Evolutionary conservation across 306 rosid genomes (phyloP), one percentile per base, ranked within the genome.

Genomic region (Neltuma alba): DNA sequence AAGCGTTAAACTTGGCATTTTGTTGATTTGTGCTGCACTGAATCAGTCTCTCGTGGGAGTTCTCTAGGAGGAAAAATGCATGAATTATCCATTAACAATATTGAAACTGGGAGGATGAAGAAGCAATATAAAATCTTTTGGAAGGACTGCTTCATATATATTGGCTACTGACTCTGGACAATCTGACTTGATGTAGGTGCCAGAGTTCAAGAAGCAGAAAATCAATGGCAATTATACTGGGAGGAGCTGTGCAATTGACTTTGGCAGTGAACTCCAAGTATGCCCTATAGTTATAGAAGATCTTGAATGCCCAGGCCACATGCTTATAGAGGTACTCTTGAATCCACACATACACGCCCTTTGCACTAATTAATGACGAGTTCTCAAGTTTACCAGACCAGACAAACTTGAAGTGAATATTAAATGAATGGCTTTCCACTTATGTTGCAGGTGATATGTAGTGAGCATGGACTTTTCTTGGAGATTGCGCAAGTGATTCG

Each of bases 211-310:
- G n/a, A 87, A 83, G 36, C 72, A 69, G 62, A 80, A 77, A 72
- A 66, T 40, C 27, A 79, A 71, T 7, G 70, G 75, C 23, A 45
- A 69, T 9, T 83, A 82, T 68, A 80, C 80, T n/a, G 99, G 97
- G 58, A 86, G 92, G 60, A 91, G 90, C 85, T 85, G 88, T 79
- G 96, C 96, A 64, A 84, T 86, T 78, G 97, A 91, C 48, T 44
- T 89, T 48, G 89, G 88, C 44, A 84, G 80, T 61, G 91, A 84
- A 28, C 88, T 13, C 54, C 73, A 68, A 85, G 64, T 85, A 18
- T 92, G 89, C 79, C 99, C 98, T 66, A 90, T 95, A 57, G 88
- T 92, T 27, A 91, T 95, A 45, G 98, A 95, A 82, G 98, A 95
- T 83, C 92, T 95, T 36, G 94, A 88, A 77, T 57, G 80, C 80